A percentile compares a stretch with the other conserved stretches of the same genome.
These are phyloP conservation scores for Phoenix dactylifera DNA, from an alignment of 176 grass and related monocot species.

Conservation along the genomic window DNA sequence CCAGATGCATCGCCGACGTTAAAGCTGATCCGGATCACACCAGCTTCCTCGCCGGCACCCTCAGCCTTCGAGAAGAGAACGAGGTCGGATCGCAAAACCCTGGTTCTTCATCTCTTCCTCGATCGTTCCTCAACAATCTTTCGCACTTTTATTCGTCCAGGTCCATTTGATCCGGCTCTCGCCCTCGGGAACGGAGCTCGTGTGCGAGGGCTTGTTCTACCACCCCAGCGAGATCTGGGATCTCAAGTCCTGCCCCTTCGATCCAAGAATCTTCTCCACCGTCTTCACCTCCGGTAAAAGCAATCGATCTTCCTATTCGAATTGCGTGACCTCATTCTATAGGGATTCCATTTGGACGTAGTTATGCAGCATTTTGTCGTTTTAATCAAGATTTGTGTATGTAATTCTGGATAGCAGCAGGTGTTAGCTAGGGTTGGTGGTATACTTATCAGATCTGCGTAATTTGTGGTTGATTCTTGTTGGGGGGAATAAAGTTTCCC, in stretches of 20 bases:
- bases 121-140: neutral
- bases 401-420: too few relatives aligned
- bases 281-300: slow-evolving; percentile 84
- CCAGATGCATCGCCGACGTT: slow-evolving; percentile 77
- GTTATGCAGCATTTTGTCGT: too few relatives aligned
- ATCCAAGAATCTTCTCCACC: slow-evolving; percentile 81
- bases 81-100: slow-evolving; percentile 36
- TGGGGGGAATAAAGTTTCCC: too few relatives aligned
- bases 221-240: slow-evolving; percentile 99
- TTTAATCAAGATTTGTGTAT: too few relatives aligned
- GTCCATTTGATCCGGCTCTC: slow-evolving; percentile 93
- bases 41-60: slow-evolving; percentile 87
- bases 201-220: slow-evolving; percentile 93
- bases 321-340: too few relatives aligned
- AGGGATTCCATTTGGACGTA: too few relatives aligned
- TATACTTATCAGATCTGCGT: too few relatives aligned
- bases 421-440: too few relatives aligned
- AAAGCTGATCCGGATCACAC: slow-evolving; percentile 55
- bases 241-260: slow-evolving; percentile 92
- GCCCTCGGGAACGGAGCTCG: slow-evolving; percentile 57
- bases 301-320: neutral
- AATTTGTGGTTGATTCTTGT: too few relatives aligned
- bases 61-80: slow-evolving; percentile 91
- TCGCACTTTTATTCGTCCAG: slow-evolving; percentile 9
- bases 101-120: neutral